Percentiles rank a stretch among this genome's conserved stretches.
Conservation (phyloP, 306 rosid genomes). For the Urtica urens region DNA sequence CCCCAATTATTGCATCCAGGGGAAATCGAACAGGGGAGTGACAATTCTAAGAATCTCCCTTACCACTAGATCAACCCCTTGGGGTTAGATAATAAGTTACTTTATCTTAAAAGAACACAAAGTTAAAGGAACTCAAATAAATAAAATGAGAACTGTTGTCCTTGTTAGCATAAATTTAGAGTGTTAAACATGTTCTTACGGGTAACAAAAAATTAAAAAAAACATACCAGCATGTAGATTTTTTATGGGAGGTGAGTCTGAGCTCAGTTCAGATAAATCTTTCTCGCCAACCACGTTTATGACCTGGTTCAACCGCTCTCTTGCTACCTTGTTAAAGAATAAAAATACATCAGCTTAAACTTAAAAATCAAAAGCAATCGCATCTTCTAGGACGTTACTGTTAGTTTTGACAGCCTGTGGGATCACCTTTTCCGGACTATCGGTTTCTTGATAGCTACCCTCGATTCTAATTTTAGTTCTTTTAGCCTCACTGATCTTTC, state of each 20-base stretch:
- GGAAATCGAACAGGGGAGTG: too few relatives aligned
- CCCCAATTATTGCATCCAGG: too few relatives aligned
- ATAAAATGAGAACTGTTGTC: neutral
- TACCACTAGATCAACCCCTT: too few relatives aligned
- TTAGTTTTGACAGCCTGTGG: too few relatives aligned
- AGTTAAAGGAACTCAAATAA: neutral
- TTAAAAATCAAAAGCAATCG: constrained; percentile 15
- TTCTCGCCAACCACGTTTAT: constrained; percentile 66
- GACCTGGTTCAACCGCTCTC: constrained; percentile 63
- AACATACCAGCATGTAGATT: constrained; percentile 40
- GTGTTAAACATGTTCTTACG: neutral
- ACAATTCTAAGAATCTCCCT: too few relatives aligned
- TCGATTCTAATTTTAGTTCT: too few relatives aligned
- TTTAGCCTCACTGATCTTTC: too few relatives aligned
- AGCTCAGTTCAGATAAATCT: constrained; percentile 36
- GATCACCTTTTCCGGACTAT: too few relatives aligned
- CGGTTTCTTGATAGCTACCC: too few relatives aligned
- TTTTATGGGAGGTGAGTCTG: constrained; percentile 36
- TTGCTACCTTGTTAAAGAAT: constrained; percentile 46
- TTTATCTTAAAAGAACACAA: constrained; percentile 12
- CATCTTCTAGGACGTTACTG: too few relatives aligned
- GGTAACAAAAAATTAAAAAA: constrained; percentile 1
- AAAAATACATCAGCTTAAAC: constrained; percentile 7
- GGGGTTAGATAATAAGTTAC: neutral
- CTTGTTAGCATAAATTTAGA: neutral